phyloP scores from a whole-genome alignment of 192 early-diverging fungal species.

The Coemansia sp. region DNA sequence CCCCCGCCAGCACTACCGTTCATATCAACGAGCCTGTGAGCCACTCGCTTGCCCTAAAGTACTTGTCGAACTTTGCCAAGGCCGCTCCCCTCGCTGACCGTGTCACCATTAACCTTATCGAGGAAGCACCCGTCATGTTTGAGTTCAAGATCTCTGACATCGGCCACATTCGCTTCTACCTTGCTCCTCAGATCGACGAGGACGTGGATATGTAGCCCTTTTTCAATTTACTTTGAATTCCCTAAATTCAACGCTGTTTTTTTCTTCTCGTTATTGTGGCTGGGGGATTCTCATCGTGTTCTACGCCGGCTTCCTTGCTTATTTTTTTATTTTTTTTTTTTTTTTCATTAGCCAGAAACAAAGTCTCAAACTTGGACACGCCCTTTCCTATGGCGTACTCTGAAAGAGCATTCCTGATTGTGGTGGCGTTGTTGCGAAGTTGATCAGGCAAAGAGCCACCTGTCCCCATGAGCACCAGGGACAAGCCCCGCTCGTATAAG shows the following conservation, averaged over 20 bases:
- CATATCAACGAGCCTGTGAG: slow-evolving; percentile 76
- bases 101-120: slow-evolving; percentile 80
- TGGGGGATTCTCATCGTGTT: no score
- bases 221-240: background rate
- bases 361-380: no score
- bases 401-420: no score
- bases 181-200: slow-evolving; percentile 78
- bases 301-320: no score
- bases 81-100: slow-evolving; percentile 77
- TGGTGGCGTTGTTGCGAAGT: no score
- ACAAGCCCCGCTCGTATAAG: no score
- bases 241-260: background rate
- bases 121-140: slow-evolving; percentile 88
- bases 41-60: slow-evolving; percentile 91
- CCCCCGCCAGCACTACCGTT: slow-evolving; percentile 63
- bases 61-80: slow-evolving; percentile 92
- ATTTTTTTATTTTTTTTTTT: no score
- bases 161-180: slow-evolving; percentile 93
- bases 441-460: no score
- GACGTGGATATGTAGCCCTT: slow-evolving; percentile 20
- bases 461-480: no score
- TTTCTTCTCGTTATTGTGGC: background rate
- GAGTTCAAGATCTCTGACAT: slow-evolving; percentile 89
- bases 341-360: no score
- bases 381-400: no score